A percentile compares a stretch with the other conserved stretches of the same genome.
phyloP scores from a whole-genome alignment of 306 rosid species.

The Dryas octopetala region DNA sequence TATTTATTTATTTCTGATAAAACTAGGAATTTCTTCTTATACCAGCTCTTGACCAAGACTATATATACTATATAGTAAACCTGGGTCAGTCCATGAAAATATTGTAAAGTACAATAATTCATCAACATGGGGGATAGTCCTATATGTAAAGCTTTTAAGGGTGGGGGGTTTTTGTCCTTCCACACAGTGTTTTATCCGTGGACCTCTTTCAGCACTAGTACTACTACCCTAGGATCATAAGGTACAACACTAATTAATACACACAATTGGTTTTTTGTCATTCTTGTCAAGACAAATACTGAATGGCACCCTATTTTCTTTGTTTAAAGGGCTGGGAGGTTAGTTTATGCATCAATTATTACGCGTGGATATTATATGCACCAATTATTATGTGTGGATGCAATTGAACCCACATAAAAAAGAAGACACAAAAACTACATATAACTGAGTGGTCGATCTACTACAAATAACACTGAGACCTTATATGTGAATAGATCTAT shows the following conservation, averaged over 20 bases:
- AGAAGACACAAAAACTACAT: too few relatives aligned
- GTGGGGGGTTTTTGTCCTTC: background rate
- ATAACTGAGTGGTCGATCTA: too few relatives aligned
- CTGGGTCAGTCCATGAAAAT: conserved; percentile 6
- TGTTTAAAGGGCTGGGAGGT: background rate
- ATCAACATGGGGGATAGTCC: background rate
- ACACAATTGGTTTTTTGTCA: conserved; percentile 10
- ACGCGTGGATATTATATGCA: too few relatives aligned
- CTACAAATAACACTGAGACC: too few relatives aligned
- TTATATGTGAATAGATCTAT: too few relatives aligned
- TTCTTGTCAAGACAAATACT: conserved; percentile 2
- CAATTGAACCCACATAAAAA: too few relatives aligned
- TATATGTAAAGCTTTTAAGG: background rate
- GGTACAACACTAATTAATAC: background rate
- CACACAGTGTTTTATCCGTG: background rate
- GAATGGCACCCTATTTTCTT: background rate
- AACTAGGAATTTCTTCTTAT: background rate
- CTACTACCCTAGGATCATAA: background rate
- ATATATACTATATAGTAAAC: background rate
- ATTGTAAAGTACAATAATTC: background rate
- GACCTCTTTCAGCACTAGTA: conserved; percentile 1
- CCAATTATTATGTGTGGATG: too few relatives aligned
- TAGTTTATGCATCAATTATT: background rate
- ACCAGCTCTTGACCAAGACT: background rate
- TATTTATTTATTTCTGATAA: background rate